phyloP scores from a whole-genome alignment of 306 rosid species.

The Glycine soja region DNA sequence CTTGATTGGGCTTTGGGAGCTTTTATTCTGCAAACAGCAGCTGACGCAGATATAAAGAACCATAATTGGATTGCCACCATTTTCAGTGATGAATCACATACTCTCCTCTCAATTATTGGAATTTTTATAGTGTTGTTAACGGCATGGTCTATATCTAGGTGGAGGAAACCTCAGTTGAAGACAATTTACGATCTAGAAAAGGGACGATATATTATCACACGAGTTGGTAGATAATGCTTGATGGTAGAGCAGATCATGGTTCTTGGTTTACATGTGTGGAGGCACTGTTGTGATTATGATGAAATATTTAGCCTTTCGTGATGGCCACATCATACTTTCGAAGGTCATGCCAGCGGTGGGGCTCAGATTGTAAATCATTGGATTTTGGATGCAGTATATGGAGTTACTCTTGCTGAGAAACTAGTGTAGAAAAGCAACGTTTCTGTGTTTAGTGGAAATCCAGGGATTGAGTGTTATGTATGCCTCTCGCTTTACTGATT shows the following conservation, averaged over 20 bases:
- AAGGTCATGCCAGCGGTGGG: conserved; percentile 40
- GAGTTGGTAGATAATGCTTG: conserved; percentile 57
- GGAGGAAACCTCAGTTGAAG: conserved; percentile 92
- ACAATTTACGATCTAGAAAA: conserved; percentile 87
- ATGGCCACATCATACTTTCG: conserved; percentile 29
- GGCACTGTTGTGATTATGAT: conserved; percentile 39
- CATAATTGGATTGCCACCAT: conserved; percentile 63
- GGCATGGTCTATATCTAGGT: conserved; percentile 86
- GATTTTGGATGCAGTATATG: conserved; percentile 51
- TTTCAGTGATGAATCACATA: conserved; percentile 61
- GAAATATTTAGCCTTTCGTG: conserved; percentile 43
- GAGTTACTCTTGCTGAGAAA: conserved; percentile 40
- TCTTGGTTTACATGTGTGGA: conserved; percentile 40
- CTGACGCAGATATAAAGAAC: conserved; percentile 55
- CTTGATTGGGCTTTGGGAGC: conserved; percentile 99
- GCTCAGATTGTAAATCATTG: conserved; percentile 42
- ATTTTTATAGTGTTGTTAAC: conserved; percentile 69
- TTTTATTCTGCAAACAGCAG: conserved; percentile 82
- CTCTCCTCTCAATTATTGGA: conserved; percentile 63
- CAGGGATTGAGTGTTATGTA: conserved; percentile 10
- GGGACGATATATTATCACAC: conserved; percentile 87
- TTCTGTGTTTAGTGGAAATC: conserved; percentile 52
- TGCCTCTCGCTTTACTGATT: conserved; percentile 41
- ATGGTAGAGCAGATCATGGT: conserved; percentile 37
- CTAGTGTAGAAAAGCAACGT: conserved; percentile 48